Evolutionary conservation across 2,329 filamentous ascomycete genomes (phyloP).

Genomic region (Apiospora koreana): DNA sequence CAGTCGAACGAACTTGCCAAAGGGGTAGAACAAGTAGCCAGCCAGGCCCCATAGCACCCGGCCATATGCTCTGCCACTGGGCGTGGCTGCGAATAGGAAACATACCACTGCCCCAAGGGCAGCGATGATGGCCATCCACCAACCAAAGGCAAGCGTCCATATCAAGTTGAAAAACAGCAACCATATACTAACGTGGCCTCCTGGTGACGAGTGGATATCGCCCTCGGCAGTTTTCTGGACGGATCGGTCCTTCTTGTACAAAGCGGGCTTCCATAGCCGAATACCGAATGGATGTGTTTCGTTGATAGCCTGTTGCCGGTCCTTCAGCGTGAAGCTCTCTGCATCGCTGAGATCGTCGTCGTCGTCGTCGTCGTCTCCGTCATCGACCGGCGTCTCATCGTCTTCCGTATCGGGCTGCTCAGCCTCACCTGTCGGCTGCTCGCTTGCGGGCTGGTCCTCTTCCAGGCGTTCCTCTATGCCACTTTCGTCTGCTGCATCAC

Average conservation of each 20-base stretch:
- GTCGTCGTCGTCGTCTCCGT: constrained; percentile 61
- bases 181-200: constrained; percentile 81
- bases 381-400: constrained; percentile 36
- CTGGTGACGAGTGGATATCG: constrained; percentile 94
- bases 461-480: constrained; percentile 31
- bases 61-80: constrained; percentile 84
- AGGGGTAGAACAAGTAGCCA: constrained; percentile 90
- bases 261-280: constrained; percentile 94
- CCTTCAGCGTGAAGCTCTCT: constrained; percentile 96
- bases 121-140: constrained; percentile 87
- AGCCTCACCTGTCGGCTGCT: constrained; percentile 34
- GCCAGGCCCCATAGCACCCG: constrained; percentile 81
- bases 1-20: constrained; percentile 92
- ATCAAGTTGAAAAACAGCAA: constrained; percentile 84
- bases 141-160: constrained; percentile 92
- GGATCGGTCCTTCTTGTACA: constrained; percentile 97
- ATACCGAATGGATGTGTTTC: constrained; percentile 99
- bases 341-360: constrained; percentile 81
- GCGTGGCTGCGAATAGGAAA: constrained; percentile 74
- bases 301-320: constrained; percentile 97
- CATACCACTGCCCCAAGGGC: constrained; percentile 75
- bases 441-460: constrained; percentile 33
- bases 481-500: constrained; percentile 30
- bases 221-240: constrained; percentile 95
- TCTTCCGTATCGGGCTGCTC: constrained; percentile 32